These are phyloP conservation scores for Erythrophleum fordii DNA, from an alignment of 306 rosid species.

Conservation along the genomic window DNA sequence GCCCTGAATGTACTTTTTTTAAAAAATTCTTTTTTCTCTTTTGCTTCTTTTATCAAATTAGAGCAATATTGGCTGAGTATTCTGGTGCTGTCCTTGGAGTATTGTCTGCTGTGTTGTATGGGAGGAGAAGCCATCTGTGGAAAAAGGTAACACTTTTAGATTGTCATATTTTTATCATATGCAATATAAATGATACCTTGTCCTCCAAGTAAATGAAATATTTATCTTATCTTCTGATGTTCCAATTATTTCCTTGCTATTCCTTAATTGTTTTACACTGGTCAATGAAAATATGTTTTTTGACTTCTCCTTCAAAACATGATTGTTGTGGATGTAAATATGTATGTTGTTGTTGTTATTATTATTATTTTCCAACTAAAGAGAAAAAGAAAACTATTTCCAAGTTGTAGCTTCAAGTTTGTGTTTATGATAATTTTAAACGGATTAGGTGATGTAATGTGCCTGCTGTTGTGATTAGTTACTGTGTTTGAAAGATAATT, in stretches of 20 bases:
- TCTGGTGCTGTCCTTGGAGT: slow-evolving; percentile 99
- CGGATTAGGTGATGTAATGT: not conserved
- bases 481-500: slow-evolving; percentile 26
- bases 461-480: slow-evolving; percentile 16
- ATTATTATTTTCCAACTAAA: slow-evolving; percentile 6
- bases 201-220: slow-evolving; percentile 21
- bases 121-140: slow-evolving; percentile 80
- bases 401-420: not conserved
- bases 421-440: not conserved
- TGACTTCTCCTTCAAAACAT: slow-evolving; percentile 3
- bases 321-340: slow-evolving; percentile 18
- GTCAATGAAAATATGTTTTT: slow-evolving; percentile 7
- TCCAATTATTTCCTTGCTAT: not conserved
- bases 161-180: slow-evolving; percentile 27
- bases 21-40: slow-evolving; percentile 32
- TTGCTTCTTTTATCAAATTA: slow-evolving; percentile 42
- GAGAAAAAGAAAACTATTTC: not conserved
- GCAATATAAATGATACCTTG: not conserved
- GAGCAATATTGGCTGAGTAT: slow-evolving; percentile 96
- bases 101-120: slow-evolving; percentile 85
- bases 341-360: not conserved
- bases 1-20: slow-evolving; percentile 24
- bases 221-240: not conserved
- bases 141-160: slow-evolving; percentile 70
- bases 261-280: slow-evolving; percentile 30